Percentiles rank a stretch among this genome's conserved stretches.
phyloP scores from a whole-genome alignment of 2,329 filamentous ascomycete genomes.

The Nigrospora osmanthi region DNA sequence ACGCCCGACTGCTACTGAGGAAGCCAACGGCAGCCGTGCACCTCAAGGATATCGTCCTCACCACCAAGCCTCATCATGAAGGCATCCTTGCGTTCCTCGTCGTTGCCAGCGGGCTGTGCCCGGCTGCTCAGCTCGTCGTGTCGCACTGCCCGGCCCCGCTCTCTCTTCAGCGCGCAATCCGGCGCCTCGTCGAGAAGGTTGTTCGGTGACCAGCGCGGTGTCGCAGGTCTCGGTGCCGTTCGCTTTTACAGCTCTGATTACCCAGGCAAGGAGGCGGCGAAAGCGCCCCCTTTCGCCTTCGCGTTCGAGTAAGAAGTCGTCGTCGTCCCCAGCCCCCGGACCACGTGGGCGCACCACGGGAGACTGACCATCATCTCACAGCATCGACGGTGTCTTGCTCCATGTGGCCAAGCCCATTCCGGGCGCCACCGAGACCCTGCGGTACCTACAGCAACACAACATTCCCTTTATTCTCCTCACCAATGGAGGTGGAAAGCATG shows the following conservation, averaged over 20 bases:
- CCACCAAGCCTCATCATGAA: neutral
- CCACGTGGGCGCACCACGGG: neutral
- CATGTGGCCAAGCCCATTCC: constrained; percentile 73
- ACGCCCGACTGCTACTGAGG: neutral
- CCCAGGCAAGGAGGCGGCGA: neutral
- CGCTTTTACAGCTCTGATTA: neutral
- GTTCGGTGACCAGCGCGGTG: neutral
- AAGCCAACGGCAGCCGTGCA: neutral
- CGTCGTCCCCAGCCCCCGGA: neutral
- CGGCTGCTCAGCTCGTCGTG: too few species aligned
- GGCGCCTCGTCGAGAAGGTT: too few species aligned
- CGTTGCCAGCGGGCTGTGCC: too few species aligned
- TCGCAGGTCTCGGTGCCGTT: neutral
- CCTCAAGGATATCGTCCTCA: neutral
- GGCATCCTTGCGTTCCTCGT: neutral
- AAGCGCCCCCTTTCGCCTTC: constrained; percentile 15
- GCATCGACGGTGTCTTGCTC: constrained; percentile 91
- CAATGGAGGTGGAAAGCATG: constrained; percentile 85
- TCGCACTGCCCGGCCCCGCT: too few species aligned
- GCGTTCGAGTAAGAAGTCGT: constrained; percentile 26
- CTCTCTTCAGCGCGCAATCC: too few species aligned
- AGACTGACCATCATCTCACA: constrained; percentile 14
- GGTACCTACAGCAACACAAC: constrained; percentile 61
- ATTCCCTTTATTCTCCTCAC: constrained; percentile 94
- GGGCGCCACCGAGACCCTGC: constrained; percentile 66